These are phyloP conservation scores for Heracleum sosnowskyi DNA, from an alignment of 129 eudicot genomes.

Conservation along the genomic window DNA sequence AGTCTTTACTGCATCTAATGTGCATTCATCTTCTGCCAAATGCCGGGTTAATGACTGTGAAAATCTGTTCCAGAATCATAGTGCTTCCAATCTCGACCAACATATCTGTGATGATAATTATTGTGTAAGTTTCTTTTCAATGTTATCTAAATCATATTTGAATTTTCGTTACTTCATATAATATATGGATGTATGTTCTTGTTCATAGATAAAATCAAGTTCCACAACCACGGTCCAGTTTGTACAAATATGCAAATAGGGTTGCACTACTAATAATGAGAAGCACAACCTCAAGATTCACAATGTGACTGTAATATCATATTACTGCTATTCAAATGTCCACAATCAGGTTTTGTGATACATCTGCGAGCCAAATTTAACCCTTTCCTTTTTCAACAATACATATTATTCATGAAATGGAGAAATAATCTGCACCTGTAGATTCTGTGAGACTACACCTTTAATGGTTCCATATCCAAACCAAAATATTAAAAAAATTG, in stretches of 20 bases:
- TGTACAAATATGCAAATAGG: background rate
- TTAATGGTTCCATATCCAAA: background rate
- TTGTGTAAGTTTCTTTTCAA: constrained; percentile 47
- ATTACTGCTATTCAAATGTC: background rate
- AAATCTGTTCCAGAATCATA: constrained; percentile 30
- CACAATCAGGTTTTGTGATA: background rate
- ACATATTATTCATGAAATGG: background rate
- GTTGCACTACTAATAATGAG: background rate
- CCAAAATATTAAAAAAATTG: background rate
- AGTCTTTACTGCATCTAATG: constrained; percentile 22
- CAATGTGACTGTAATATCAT: background rate
- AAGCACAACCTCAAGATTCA: background rate
- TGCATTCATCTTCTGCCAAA: constrained; percentile 18
- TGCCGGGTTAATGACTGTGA: constrained; percentile 16
- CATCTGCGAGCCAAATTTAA: background rate
- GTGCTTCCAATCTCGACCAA: constrained; percentile 17
- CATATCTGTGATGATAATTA: constrained; percentile 35
- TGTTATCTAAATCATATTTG: background rate
- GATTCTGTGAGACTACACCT: background rate
- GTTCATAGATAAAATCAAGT: background rate
- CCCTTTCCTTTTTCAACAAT: background rate
- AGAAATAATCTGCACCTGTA: background rate
- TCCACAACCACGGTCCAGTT: background rate
- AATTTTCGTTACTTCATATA: background rate
- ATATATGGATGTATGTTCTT: background rate